Evolutionary conservation across 805 yeast species (phyloP), one percentile per base, ranked within the genome.

Genomic region (Wickerhamiella brachini): DNA sequence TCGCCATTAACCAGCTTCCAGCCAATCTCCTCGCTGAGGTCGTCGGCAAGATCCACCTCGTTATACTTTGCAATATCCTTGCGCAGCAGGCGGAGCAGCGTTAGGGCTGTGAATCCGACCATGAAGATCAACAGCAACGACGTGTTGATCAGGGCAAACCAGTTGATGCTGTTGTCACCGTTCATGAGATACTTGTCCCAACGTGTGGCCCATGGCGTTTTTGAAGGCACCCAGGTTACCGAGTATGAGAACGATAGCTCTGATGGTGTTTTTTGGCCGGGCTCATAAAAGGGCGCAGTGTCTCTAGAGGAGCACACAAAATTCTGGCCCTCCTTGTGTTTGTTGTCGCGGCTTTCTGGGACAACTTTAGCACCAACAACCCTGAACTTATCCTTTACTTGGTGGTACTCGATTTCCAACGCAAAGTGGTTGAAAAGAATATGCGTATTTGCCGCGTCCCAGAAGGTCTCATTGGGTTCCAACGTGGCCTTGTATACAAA

Each of bases 1-100:
- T 90, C 97, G 55, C 97, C 97, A 61, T 89, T 94, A 41, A 88
- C 82, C 56, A 93, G 75, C 65, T 93, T 93, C 98, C 98, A 93
- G 41, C 98, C 98, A 63, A 88, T 77, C 65, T 93, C 97, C 62
- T 88, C 95, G 55, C 86, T 81, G 49, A 87, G 78, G 52, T 85
- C 95, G 47, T 71, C 75, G 63, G 85, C 93, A 59, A 90, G 74
- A 63, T 85, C 87, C 56, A 90, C 77, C 64, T 85, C 95, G 64
- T 90, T 90, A 69, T 93, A 93, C 60, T 83, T 81, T 52, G 82
- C 75, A 59, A 93, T 85, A 65, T 93, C 98, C 62, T 78, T 82
- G 64, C 79, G 83, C 63, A 93, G 74, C 42, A 95, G 85, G 59
- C 86, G 78, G 54, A 82, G 68, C 57, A 93, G 72, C 52, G 86